phyloP scores from a whole-genome alignment of 768 basidiomycete genomes.

The Tulasnella sp. region DNA sequence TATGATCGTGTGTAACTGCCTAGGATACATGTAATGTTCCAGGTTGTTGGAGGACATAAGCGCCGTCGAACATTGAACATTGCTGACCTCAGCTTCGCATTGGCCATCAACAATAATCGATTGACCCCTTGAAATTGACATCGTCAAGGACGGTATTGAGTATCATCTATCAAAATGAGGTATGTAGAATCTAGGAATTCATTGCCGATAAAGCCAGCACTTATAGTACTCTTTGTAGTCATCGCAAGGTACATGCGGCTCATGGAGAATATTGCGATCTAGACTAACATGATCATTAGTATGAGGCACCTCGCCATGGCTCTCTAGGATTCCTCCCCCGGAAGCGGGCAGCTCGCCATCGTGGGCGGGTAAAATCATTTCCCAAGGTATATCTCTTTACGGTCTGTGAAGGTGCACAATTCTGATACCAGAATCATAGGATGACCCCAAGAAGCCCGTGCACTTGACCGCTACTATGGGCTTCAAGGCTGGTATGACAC shows the following conservation, averaged over 20 bases:
- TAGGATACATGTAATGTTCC: neutral
- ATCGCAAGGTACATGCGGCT: conserved; percentile 4
- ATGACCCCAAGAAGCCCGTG: conserved; percentile 98
- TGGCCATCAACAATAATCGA: conserved; percentile 9
- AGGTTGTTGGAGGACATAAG: neutral
- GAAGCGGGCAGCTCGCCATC: conserved; percentile 93
- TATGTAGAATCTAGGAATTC: neutral
- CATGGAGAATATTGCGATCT: neutral
- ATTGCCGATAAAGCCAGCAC: neutral
- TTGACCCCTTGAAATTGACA: neutral
- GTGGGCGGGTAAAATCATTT: conserved; percentile 99
- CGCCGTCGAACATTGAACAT: no score
- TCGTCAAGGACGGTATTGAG: neutral
- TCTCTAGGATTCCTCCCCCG: conserved; percentile 95
- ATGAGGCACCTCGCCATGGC: conserved; percentile 97
- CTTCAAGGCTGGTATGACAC: conserved; percentile 99
- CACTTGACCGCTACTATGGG: conserved; percentile 99
- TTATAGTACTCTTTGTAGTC: neutral
- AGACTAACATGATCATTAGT: conserved; percentile 38
- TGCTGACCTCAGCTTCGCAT: neutral
- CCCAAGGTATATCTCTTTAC: conserved; percentile 61
- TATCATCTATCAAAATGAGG: conserved; percentile 11
- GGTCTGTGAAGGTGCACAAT: neutral
- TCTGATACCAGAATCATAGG: conserved; percentile 37
- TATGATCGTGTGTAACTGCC: no score